These are phyloP conservation scores for Aspergillus conjunctus DNA, from an alignment of 495 filamentous ascomycete species.

Conservation along the genomic window DNA sequence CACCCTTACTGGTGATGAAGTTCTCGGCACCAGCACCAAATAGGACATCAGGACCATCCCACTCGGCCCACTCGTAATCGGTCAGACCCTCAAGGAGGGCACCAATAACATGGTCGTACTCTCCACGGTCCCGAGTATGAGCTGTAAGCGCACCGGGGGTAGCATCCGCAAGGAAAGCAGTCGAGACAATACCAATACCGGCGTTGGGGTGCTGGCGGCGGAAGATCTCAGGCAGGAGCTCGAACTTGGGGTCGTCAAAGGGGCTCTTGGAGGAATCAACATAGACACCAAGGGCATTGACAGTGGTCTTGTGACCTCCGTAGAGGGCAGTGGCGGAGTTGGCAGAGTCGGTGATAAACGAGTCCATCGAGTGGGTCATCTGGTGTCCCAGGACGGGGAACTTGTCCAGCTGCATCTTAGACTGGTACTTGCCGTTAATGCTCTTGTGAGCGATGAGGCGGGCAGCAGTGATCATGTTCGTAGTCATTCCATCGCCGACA, in stretches of 20 bases:
- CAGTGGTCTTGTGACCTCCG: conserved; percentile 71
- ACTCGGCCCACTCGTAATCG: conserved; percentile 69
- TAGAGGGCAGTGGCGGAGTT: conserved; percentile 76
- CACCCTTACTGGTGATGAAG: conserved; percentile 50
- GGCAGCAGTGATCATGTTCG: conserved; percentile 75
- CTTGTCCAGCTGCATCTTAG: conserved; percentile 65
- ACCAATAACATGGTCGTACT: conserved; percentile 66
- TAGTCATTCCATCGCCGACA: conserved; percentile 80
- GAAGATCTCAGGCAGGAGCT: conserved; percentile 74
- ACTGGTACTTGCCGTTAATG: conserved; percentile 74
- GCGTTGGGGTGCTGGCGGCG: conserved; percentile 57
- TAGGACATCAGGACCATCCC: conserved; percentile 68
- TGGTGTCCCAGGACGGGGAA: conserved; percentile 73
- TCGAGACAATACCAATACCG: conserved; percentile 61
- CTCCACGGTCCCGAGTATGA: conserved; percentile 62
- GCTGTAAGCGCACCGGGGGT: conserved; percentile 69
- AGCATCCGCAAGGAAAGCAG: conserved; percentile 71
- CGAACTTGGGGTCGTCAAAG: conserved; percentile 76
- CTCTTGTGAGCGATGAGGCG: conserved; percentile 72
- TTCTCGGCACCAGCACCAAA: conserved; percentile 75
- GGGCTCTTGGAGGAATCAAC: conserved; percentile 63
- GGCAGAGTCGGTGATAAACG: conserved; percentile 76
- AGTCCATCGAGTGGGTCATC: conserved; percentile 73
- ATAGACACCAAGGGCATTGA: conserved; percentile 74
- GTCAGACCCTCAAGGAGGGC: conserved; percentile 57